These are phyloP conservation scores for Rosa hybrid DNA, from an alignment of 331 rosid genomes.

Conservation along the genomic window DNA sequence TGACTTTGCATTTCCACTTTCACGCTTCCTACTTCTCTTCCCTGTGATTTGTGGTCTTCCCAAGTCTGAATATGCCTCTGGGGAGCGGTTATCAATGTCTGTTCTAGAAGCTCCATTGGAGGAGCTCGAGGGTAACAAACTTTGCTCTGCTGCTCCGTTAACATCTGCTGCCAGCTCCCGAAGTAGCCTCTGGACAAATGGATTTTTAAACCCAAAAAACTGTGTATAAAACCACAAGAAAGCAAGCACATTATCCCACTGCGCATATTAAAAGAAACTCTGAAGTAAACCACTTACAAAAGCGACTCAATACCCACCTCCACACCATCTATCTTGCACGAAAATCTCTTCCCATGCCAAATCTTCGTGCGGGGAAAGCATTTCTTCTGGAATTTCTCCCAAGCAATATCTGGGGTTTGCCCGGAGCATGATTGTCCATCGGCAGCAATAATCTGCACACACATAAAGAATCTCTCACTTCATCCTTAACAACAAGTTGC, in stretches of 20 bases:
- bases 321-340: constrained; percentile 75
- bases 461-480: constrained; percentile 16
- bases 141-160: constrained; percentile 53
- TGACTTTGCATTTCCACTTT: constrained; percentile 33
- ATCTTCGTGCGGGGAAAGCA: constrained; percentile 53
- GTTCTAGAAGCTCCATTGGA: constrained; percentile 36
- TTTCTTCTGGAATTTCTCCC: constrained; percentile 76
- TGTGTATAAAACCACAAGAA: constrained; percentile 31
- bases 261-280: background rate
- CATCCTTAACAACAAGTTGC: constrained; percentile 16
- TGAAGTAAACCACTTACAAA: background rate
- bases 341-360: constrained; percentile 84
- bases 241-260: background rate
- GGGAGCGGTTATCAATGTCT: constrained; percentile 26
- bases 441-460: constrained; percentile 57
- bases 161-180: constrained; percentile 67
- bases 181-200: constrained; percentile 69
- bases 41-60: constrained; percentile 39
- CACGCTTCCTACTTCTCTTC: constrained; percentile 62
- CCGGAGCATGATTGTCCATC: constrained; percentile 75
- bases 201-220: constrained; percentile 93
- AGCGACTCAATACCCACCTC: constrained; percentile 57
- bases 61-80: constrained; percentile 31
- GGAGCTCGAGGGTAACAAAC: constrained; percentile 38
- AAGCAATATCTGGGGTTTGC: constrained; percentile 83